Evolutionary conservation across 164 flowering plant genomes (phyloP), one percentile per base, ranked within the genome.

Genomic region (Sedum album): DNA sequence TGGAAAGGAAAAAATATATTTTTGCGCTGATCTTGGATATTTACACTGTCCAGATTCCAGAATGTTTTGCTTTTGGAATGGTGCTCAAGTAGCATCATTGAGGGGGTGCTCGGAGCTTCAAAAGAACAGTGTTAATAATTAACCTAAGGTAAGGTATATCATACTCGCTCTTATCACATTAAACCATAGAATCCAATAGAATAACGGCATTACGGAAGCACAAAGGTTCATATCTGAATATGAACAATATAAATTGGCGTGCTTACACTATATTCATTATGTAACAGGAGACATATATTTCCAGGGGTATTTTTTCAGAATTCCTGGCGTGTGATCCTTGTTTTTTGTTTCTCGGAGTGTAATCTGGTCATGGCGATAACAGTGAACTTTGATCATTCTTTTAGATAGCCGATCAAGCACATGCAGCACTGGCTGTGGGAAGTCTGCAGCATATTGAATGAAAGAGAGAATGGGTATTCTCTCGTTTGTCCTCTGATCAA

Each of bases 381-480:
- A 64, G 36, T 65, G 30, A 65, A 13, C 35, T 64, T 64, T 20
- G 18, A 23, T 64, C 31, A 18, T 49, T 65, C 73, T 26, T 78
- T 53, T 74, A 95, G 99, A 78, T 95, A 69, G 73, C 79, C 35
- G 82, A 85, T 73, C 82, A 90, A 84, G 93, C 96, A 63, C 99
- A 84, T 80, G 97, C 99, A 68, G 90, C 92, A 51, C 75, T 95
- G 73, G 96, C 96, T 13, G 97, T 97, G 20, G 99, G 97, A 30
- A 95, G 97, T 65, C 81, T 95, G 76, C 97, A 90, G 74, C 99
- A 97, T 31, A 82, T 92, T 57, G 97, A 90, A 78, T 97, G 90
- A 76, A 92, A 88, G 73, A 82, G 82, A 78, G 90, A 86, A 75
- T 79, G 97, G 38, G 90, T 92, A 36, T 95, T 95, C 73, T 94